phyloP scores from a whole-genome alignment of 345 rosid species.

The Hibiscus mutabilis region DNA sequence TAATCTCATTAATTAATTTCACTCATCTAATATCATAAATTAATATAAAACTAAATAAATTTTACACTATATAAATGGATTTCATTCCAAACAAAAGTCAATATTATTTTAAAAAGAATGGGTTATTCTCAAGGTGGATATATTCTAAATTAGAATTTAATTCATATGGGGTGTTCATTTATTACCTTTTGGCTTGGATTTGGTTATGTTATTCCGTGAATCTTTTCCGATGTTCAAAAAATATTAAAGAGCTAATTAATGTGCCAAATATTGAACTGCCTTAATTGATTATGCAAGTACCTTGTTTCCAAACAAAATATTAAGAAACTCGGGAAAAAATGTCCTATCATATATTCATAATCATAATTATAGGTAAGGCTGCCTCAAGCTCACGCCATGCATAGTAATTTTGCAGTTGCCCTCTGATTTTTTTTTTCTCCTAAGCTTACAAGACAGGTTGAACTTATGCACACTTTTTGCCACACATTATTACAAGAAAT shows the following conservation, averaged over 20 bases:
- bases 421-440: not conserved
- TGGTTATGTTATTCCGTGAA: not conserved
- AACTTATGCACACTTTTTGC: conserved; percentile 2
- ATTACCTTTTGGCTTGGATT: not conserved
- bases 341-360: not conserved
- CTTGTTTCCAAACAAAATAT: not conserved
- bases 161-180: not conserved
- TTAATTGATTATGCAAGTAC: not conserved
- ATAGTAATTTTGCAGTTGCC: not conserved
- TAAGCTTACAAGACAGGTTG: not conserved
- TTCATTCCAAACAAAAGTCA: too few species aligned
- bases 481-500: not conserved
- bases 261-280: not conserved
- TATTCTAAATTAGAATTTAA: not conserved
- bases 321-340: not conserved
- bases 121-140: not conserved
- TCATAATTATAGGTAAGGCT: not conserved
- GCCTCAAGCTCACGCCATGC: conserved; percentile 9
- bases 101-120: not conserved
- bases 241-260: not conserved
- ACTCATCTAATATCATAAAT: too few species aligned
- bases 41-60: too few species aligned
- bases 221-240: not conserved
- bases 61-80: too few species aligned
- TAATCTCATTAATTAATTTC: too few species aligned